Evolutionary conservation across 495 filamentous ascomycete genomes (phyloP), one percentile per base, ranked within the genome.

Genomic region (Penicillium steckii): DNA sequence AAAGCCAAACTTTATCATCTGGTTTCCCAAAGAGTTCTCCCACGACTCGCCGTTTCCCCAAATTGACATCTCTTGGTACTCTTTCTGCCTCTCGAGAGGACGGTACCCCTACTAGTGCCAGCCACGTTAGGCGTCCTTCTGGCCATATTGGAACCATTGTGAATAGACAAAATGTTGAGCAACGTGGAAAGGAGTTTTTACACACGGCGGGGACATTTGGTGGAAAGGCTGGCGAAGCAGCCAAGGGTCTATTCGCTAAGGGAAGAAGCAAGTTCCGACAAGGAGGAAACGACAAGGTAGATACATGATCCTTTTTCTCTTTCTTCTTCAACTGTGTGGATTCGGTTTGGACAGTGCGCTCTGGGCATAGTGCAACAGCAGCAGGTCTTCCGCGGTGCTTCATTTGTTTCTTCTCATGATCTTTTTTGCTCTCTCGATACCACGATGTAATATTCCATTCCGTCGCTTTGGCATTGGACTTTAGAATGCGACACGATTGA

Each of bases 221-320:
- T 54, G 86, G 86, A 17, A 87, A 86, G 62, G 85, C 81, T 19
- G 80, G 79, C 23, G 87, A 86, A 59, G 87, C 89, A 19, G 89
- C 91, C 10, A 95, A 94, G 71, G 91, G 90, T 25, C 65, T 96
- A 45, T 85, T 96, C 66, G 87, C 85, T 51, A 94, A 93, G 64
- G 90, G 91, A 30, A 88, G 85, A 68, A 94, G 80, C 69, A 91
- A 88, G 66, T 82, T 94, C 63, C 81, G 83, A 54, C 76, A 76
- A 22, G 54, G 61, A 32, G 85, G 85, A 57, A 41, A 41, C 19
- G 73, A 92, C 62, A 94, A 93, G 87, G 89, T 90, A 84, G 87
- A 89, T 81, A 66, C 72, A 72, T 79, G 56, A 81, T 78, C 72
- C 79, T 71, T 65, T 74, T 71, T 67, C 48, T 50, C 33, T 52